Conservation (phyloP, 2,329 filamentous ascomycete species). For the Pseudogymnoascus verrucosus region DNA sequence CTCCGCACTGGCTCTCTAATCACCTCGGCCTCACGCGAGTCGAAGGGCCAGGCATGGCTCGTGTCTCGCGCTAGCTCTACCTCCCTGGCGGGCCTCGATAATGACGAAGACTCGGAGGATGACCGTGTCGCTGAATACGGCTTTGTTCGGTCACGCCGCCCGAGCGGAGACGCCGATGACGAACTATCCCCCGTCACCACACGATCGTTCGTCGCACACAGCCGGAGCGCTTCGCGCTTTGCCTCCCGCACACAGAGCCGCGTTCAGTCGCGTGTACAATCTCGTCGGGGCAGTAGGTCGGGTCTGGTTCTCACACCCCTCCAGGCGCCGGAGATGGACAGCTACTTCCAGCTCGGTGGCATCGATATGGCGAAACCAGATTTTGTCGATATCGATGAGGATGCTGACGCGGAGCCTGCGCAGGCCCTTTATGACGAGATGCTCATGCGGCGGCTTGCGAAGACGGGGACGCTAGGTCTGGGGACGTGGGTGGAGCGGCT, state of each 20-base stretch:
- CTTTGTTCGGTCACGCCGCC: constrained; percentile 34
- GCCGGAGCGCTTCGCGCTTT: constrained; percentile 39
- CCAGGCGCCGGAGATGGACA: constrained; percentile 37
- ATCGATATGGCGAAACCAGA: constrained; percentile 38
- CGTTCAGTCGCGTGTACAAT: constrained; percentile 36
- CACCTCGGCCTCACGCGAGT: constrained; percentile 54
- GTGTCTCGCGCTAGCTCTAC: constrained; percentile 58
- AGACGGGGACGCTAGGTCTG: constrained; percentile 42
- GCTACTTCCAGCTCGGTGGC: constrained; percentile 33
- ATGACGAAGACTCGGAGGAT: constrained; percentile 46
- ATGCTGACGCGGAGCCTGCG: constrained; percentile 41
- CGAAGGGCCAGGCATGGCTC: constrained; percentile 62
- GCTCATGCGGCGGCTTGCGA: constrained; percentile 48
- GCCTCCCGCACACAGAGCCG: constrained; percentile 24
- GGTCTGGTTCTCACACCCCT: constrained; percentile 33
- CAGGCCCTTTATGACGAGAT: constrained; percentile 47
- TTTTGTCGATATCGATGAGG: constrained; percentile 55
- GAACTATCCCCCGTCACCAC: constrained; percentile 27
- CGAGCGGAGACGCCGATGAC: constrained; percentile 29
- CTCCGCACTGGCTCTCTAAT: constrained; percentile 55
- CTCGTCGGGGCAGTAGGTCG: constrained; percentile 23
- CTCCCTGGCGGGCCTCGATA: constrained; percentile 45
- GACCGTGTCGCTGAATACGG: constrained; percentile 43
- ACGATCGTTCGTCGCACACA: constrained; percentile 32
- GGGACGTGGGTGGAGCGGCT: constrained; percentile 53